A percentile compares a stretch with the other conserved stretches of the same genome.
These are phyloP conservation scores for Capsicum chinense DNA, from an alignment of 257 asterid species.

Conservation along the genomic window DNA sequence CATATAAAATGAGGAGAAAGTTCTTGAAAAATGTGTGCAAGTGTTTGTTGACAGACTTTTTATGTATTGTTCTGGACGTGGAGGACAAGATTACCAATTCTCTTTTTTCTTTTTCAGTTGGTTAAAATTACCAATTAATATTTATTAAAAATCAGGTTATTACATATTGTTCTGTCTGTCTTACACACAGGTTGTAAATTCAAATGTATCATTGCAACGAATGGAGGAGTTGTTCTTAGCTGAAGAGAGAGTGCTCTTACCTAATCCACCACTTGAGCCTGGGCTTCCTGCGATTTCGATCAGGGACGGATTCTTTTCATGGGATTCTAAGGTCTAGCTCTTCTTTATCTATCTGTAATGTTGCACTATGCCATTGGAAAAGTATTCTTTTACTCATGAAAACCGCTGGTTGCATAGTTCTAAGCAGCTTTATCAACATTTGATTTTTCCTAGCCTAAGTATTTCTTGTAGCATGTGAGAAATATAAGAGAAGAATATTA, in stretches of 20 bases:
- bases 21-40: conserved; percentile 15
- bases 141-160: background rate
- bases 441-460: background rate
- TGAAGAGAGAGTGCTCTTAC: conserved; percentile 74
- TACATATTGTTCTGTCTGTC: conserved; percentile 10
- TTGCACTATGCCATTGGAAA: background rate
- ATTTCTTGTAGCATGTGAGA: background rate
- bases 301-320: conserved; percentile 68
- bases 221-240: conserved; percentile 80
- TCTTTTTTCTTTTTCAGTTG: background rate
- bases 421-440: conserved; percentile 17
- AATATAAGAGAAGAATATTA: too few relatives aligned
- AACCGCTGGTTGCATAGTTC: background rate
- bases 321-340: conserved; percentile 73
- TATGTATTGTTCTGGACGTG: background rate
- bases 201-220: conserved; percentile 83
- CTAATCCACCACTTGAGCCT: conserved; percentile 80
- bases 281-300: conserved; percentile 77
- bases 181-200: conserved; percentile 77
- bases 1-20: background rate
- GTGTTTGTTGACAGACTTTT: conserved; percentile 18
- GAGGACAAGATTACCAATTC: conserved; percentile 7
- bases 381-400: conserved; percentile 7
- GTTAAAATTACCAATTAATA: background rate
- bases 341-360: conserved; percentile 15